phyloP scores from a whole-genome alignment of 2,329 filamentous ascomycete species.

The Arthroderma sp. region DNA sequence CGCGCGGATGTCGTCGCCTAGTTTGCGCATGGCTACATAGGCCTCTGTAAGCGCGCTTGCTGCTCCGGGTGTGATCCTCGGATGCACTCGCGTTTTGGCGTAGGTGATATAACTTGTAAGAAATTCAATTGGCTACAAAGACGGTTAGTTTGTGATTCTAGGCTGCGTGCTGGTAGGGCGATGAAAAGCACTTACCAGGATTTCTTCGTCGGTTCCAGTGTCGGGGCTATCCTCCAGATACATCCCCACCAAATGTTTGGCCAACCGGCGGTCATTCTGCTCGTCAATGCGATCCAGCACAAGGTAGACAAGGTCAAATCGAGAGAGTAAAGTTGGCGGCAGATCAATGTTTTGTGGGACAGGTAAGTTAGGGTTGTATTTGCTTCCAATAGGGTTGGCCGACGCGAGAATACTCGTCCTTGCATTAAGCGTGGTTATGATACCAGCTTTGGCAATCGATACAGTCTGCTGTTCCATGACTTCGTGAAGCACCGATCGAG shows the following conservation, averaged over 20 bases:
- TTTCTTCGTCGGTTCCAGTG: constrained; percentile 61
- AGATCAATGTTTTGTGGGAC: constrained; percentile 98
- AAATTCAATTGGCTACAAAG: constrained; percentile 72
- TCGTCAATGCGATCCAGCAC: constrained; percentile 92
- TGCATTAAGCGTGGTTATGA: constrained; percentile 82
- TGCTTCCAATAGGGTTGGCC: constrained; percentile 93
- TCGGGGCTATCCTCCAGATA: constrained; percentile 92
- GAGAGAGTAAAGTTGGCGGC: constrained; percentile 82
- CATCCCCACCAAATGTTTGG: constrained; percentile 87
- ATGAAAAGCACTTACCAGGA: constrained; percentile 50
- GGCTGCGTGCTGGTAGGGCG: background rate
- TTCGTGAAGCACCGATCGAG: constrained; percentile 62
- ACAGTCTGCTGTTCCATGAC: constrained; percentile 73
- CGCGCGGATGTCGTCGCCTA: constrained; percentile 74
- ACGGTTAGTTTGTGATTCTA: constrained; percentile 1
- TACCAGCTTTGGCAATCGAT: constrained; percentile 64
- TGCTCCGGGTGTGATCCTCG: constrained; percentile 64
- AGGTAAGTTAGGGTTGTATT: constrained; percentile 90
- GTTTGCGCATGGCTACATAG: constrained; percentile 89
- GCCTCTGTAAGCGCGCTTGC: constrained; percentile 71
- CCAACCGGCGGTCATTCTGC: constrained; percentile 71
- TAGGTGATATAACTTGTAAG: constrained; percentile 96
- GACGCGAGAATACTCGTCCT: constrained; percentile 91
- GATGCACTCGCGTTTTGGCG: constrained; percentile 74
- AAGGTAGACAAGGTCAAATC: constrained; percentile 94